Base-by-base conservation (phyloP, 495 filamentous ascomycete genomes). In the Penicillium cosmopolitanum region DNA sequence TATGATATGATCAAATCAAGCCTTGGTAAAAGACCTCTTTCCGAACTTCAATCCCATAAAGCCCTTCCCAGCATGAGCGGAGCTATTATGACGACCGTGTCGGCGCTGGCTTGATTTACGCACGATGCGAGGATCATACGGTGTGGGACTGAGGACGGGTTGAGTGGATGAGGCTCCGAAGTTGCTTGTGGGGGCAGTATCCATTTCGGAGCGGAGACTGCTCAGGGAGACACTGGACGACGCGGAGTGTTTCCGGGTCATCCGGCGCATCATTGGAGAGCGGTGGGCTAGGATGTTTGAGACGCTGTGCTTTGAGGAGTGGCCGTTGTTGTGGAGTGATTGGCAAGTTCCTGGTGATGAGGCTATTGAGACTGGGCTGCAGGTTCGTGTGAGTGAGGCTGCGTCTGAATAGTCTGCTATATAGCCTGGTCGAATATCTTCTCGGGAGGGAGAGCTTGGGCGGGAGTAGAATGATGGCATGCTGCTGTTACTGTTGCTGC, bases 171-270 rank as follows among this genome's bases (percentile, higher is more conserved):
- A 18, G 1, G 57, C 51, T 4, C 42, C 23, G 23, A 23, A 16
- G 28, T 3, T 31, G 4, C 12, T 38, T 44, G 48, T 25, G 15
- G 53, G 5, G 8, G 51, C 38, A 11, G 19, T 50, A 79, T 93
- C 55, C 77, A 95, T 50, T 78, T 79, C 61, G 72, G 90, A 58
- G 66, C 88, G 38, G 10, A 83, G 66, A 10, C 80, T 83, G 23
- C 75, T 94, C 16, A 86, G 82, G 0, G 87, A 93, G 47, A 91
- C 89, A 81, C 87, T 94, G 16, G 87, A 90, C 0, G 87, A 82
- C 2, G 89, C 88, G 5, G 85, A 74, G 34, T 72, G 66, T 34
- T 73, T 73, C 28, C 73, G 61, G 0, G 74, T 60, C 51, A 70
- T 72, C 9, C 60, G 61, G 18, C 69, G 72, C 52, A 69, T 63